Conservation (phyloP, 257 asterid species). For the Solanum raphanifolium region DNA sequence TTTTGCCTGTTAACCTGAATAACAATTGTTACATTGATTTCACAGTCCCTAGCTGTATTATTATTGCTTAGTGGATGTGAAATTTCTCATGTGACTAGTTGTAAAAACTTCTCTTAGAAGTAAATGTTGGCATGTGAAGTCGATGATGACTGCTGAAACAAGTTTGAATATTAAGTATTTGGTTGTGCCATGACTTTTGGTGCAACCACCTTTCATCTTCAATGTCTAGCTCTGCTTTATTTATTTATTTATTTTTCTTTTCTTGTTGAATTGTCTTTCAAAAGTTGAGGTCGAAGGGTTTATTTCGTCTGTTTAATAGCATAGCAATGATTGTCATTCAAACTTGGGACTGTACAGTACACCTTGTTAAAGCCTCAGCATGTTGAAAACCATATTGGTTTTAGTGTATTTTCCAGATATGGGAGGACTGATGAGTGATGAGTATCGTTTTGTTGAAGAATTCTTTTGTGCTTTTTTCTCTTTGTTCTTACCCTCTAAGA, state of each 20-base stretch:
- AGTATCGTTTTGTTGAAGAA: background rate
- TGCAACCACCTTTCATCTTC: background rate
- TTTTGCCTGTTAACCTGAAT: background rate
- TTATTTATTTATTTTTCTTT: background rate
- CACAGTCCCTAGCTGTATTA: background rate
- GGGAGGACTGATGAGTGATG: background rate
- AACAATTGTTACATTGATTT: background rate
- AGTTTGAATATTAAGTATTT: background rate
- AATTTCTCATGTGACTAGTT: slow-evolving; percentile 6
- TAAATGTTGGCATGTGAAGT: slow-evolving; percentile 1
- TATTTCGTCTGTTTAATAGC: background rate
- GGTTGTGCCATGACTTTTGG: background rate
- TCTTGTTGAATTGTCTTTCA: background rate
- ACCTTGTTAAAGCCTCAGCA: too few species aligned
- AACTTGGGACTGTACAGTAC: background rate
- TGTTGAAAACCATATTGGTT: too few species aligned
- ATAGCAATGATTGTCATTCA: background rate
- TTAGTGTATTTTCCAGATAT: background rate
- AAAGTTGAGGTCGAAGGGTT: background rate
- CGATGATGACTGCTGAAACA: background rate
- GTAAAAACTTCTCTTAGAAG: slow-evolving; percentile 18
- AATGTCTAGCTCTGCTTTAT: background rate
- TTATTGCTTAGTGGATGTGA: background rate
- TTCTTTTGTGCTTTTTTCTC: background rate
- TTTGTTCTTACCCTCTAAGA: background rate